A percentile compares a stretch with the other conserved stretches of the same genome.
Conservation (phyloP, 2,329 filamentous ascomycete genomes). For the Venturia oleaginea region DNA sequence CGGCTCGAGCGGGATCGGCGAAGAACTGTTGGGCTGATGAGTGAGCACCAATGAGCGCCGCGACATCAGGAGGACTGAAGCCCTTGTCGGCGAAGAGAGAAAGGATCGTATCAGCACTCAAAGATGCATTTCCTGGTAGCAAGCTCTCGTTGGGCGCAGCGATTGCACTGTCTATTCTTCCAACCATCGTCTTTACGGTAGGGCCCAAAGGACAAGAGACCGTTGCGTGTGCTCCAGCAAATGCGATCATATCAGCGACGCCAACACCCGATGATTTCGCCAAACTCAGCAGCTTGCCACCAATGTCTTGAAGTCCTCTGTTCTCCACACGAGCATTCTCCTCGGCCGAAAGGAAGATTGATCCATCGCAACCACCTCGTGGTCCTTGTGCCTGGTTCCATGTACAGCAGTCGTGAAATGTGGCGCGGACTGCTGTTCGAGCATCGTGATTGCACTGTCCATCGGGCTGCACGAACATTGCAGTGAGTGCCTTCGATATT, state of each 20-base stretch:
- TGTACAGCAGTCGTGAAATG: slow-evolving; percentile 25
- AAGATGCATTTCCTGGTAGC: slow-evolving; percentile 28
- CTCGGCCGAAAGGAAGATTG: slow-evolving; percentile 27
- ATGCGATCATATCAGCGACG: slow-evolving; percentile 47
- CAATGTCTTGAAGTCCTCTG: slow-evolving; percentile 37
- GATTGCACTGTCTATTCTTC: slow-evolving; percentile 10
- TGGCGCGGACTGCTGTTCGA: slow-evolving; percentile 25
- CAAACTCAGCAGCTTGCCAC: slow-evolving; percentile 29
- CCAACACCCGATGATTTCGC: slow-evolving; percentile 35
- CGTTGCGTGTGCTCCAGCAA: slow-evolving; percentile 39
- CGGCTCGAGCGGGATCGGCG: slow-evolving; percentile 28
- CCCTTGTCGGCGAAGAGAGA: slow-evolving; percentile 43
- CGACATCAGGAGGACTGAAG: slow-evolving; percentile 40
- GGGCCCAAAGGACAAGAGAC: slow-evolving; percentile 44
- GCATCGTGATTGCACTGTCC: slow-evolving; percentile 26
- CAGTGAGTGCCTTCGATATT: slow-evolving; percentile 23
- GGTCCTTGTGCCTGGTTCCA: slow-evolving; percentile 10
- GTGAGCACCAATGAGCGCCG: slow-evolving; percentile 48
- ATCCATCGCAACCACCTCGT: slow-evolving; percentile 34
- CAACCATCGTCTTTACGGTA: slow-evolving; percentile 36
- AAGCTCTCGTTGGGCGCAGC: slow-evolving; percentile 11
- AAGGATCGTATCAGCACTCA: slow-evolving; percentile 33
- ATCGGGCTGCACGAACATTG: slow-evolving; percentile 18
- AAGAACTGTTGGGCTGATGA: slow-evolving; percentile 38
- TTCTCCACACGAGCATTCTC: slow-evolving; percentile 32